Conservation (phyloP, 306 rosid genomes). For the Quercus dentata region DNA sequence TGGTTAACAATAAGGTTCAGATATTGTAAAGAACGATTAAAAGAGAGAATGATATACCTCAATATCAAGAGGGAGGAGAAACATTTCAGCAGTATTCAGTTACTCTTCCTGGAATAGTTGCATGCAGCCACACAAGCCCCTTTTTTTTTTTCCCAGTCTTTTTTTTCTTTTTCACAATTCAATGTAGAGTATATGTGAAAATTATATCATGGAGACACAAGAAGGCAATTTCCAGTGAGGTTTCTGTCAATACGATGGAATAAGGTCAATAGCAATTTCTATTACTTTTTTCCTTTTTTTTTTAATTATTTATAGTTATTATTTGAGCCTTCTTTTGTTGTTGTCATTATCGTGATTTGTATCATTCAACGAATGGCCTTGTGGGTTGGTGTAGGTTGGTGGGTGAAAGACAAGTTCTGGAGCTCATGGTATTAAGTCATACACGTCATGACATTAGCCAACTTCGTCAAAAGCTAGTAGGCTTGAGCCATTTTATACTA, state of each 20-base stretch:
- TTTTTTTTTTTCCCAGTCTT: not conserved
- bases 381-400: not conserved
- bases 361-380: not conserved
- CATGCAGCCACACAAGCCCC: not conserved
- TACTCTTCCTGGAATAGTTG: not conserved
- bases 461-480: not conserved
- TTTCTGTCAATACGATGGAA: constrained; percentile 15
- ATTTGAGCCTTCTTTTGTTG: too few relatives aligned
- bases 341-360: too few relatives aligned
- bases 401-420: not conserved
- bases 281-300: too few relatives aligned
- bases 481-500: too few relatives aligned
- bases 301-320: too few relatives aligned
- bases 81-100: not conserved
- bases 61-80: constrained; percentile 11
- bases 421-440: too few relatives aligned
- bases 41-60: constrained; percentile 12
- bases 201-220: not conserved
- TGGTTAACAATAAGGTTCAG: constrained; percentile 1
- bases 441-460: not conserved
- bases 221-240: not conserved
- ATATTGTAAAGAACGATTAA: constrained; percentile 41
- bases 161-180: not conserved
- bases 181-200: not conserved
- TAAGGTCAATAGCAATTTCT: too few relatives aligned